Conservation (phyloP, 495 filamentous ascomycete species). For the Chaetomium fimeti region DNA sequence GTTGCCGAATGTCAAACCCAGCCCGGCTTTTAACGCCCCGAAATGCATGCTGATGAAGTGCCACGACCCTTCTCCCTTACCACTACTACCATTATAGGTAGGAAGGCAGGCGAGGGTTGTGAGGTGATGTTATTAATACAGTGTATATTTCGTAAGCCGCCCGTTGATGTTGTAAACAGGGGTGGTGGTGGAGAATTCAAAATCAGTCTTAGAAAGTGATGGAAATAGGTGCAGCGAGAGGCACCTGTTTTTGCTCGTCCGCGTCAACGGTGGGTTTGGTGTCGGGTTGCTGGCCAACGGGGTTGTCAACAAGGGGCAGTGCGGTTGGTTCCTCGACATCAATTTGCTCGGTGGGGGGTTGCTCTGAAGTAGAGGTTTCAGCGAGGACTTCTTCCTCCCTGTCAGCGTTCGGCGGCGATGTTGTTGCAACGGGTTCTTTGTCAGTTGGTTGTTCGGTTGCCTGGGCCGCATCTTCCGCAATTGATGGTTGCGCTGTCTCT, state of each 20-base stretch:
- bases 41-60: conserved; percentile 9
- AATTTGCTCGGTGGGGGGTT: background rate
- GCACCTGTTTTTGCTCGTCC: background rate
- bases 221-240: background rate
- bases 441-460: background rate
- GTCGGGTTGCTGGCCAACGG: background rate
- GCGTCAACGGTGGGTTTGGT: background rate
- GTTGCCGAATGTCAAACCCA: conserved; percentile 1
- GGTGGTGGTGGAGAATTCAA: background rate
- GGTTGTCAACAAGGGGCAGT: background rate
- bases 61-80: background rate
- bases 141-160: background rate
- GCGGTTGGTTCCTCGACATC: background rate
- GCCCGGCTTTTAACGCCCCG: conserved; percentile 1
- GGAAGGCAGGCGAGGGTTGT: background rate
- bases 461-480: background rate
- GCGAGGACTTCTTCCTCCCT: background rate
- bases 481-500: background rate
- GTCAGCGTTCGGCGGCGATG: background rate
- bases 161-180: background rate
- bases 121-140: conserved; percentile 9
- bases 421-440: background rate
- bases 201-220: background rate
- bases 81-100: background rate
- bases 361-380: background rate